These are phyloP conservation scores for Kwoniella shivajii DNA, from an alignment of 1,284 basidiomycete species.

Conservation along the genomic window DNA sequence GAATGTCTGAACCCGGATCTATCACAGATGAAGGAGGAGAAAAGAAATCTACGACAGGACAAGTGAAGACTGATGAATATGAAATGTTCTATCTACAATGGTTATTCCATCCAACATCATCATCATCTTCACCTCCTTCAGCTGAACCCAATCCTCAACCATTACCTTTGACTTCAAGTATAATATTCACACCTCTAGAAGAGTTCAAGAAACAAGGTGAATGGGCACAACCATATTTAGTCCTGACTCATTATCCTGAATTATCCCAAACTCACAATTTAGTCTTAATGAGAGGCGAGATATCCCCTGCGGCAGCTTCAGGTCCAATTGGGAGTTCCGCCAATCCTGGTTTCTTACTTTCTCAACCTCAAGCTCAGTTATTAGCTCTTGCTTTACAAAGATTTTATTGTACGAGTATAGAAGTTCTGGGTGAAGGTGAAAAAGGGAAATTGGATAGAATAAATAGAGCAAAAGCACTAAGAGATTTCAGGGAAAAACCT, in stretches of 20 bases:
- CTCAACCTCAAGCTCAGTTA: conserved; percentile 77
- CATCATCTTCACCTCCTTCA: conserved; percentile 53
- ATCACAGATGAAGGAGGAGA: conserved; percentile 31
- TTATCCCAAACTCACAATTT: conserved; percentile 74
- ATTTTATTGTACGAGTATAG: conserved; percentile 63
- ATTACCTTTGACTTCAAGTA: conserved; percentile 56
- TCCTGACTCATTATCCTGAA: conserved; percentile 91
- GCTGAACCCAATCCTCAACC: conserved; percentile 53
- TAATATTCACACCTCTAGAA: conserved; percentile 89
- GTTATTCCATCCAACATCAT: conserved; percentile 71
- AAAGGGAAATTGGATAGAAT: conserved; percentile 37
- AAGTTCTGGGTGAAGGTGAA: conserved; percentile 28
- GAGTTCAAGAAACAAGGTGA: conserved; percentile 88
- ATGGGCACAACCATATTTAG: conserved; percentile 89
- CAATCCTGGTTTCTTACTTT: conserved; percentile 63
- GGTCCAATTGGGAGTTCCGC: conserved; percentile 31
- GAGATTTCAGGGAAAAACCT: conserved; percentile 49
- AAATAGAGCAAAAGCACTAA: conserved; percentile 40
- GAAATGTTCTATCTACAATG: conserved; percentile 91
- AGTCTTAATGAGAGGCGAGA: conserved; percentile 89
- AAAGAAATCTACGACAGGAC: conserved; percentile 45
- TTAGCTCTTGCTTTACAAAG: conserved; percentile 75
- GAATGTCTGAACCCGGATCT: conserved; percentile 16
- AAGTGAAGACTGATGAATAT: conserved; percentile 60
- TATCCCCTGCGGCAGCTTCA: conserved; percentile 63